Evolutionary conservation across 1,284 basidiomycete genomes (phyloP), one percentile per base, ranked within the genome.

Genomic region (Bondarzewia mesenterica): DNA sequence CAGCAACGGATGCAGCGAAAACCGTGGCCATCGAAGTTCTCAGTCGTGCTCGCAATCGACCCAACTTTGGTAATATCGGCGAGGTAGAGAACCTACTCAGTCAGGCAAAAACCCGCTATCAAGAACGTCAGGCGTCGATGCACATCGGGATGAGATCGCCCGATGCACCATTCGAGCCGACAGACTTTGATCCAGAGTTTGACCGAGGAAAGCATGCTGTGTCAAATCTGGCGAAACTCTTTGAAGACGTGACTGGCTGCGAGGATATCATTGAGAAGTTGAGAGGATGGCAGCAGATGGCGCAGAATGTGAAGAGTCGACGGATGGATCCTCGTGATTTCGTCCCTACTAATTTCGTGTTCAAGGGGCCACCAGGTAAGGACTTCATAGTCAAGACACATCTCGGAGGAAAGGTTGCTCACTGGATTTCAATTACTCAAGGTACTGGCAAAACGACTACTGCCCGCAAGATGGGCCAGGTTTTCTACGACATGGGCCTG

Each of bases 401-500:
- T 63, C 27, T 82, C 85, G 65, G 50, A 55, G 14, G 74, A 82
- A 54, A 16, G 16, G 10, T 21, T 46, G 15, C 16, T 46, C 5
- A 14, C 22, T 15, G 26, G 10, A 36, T 12, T 7, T 46, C 7
- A 12, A 21, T 18, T 32, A n/a, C n/a, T 16, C 7, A 37, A 49
- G 63, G 64, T 12, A 72, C 72, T 1, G 72, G 70, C 35, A 72
- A 72, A 55, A 73, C 72, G 1, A 73, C 70, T 6, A 69, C 65
- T 0, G 70, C 70, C 15, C 56, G 69, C 35, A 72, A 72, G 47
- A 62, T 71, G 46, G 69, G 70, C 12, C 58, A 80, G 49, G 77
- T 85, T 10, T 84, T 75, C 57, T 82, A 72, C 49, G 78, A 84
- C 54, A 82, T 84, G 80, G 80, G 79, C 0, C 70, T 82, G 52